Base-by-base conservation (phyloP, 2,329 filamentous ascomycete species). In the Colletotrichum sp. region DNA sequence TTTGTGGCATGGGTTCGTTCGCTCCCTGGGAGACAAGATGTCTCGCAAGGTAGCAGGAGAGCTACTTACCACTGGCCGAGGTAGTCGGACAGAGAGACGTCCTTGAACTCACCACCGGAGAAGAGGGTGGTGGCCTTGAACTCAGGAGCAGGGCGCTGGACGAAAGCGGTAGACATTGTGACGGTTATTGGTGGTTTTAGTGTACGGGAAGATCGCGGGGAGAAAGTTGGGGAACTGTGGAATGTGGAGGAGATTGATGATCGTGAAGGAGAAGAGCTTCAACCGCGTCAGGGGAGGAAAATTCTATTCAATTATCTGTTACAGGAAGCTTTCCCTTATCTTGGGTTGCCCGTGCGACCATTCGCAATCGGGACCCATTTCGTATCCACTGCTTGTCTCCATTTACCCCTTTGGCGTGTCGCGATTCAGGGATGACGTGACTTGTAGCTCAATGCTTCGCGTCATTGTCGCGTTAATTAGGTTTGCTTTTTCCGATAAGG, bases 51-150 rank as follows among this genome's bases (percentile, higher is more conserved):
- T 8, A 59, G n/a, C 9, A 12, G 24, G 21, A 60, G 60, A 13
- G 78, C 79, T 10, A 78, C 79, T 72, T 77, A 89, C 88, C 88
- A 88, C 84, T 89, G 86, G 78, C 88, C 87, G 55, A 82, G 81
- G 75, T 85, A 88, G 77, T 88, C 86, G 12, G 85, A 85, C 63
- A 88, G 83, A 30, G 83, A 84, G 68, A 88, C 83, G 78, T 88
- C 86, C 82, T 86, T 87, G 83, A 88, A 87, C 82, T 88, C 86
- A 75, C 85, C 85, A 69, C 85, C 86, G 60, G 88, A 84, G 79
- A 89, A 87, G 81, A 90, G 84, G 79, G 88, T 88, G 76, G 85
- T 88, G 78, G 87, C 87, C 77, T 82, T 89, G 83, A 90, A 90
- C 78, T 77, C 84, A 49, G 88, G 88, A 44, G 88, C 88, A 73